Evolutionary conservation across 164 flowering plant species (phyloP), one percentile per base, ranked within the genome.

Genomic region (Umbilicus rupestris): DNA sequence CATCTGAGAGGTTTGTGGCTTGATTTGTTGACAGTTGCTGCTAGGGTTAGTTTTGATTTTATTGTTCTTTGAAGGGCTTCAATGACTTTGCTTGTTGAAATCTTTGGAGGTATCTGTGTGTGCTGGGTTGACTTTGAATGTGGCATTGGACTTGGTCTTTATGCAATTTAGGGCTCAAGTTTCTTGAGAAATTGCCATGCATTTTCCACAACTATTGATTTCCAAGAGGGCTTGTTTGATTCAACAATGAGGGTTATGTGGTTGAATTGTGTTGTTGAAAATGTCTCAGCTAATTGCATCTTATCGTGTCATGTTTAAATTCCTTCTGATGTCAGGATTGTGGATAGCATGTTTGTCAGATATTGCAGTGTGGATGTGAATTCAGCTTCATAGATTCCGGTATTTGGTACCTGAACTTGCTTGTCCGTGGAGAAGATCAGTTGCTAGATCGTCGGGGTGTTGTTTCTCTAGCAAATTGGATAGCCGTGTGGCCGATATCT

Each of bases 1-100:
- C 33, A 55, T 28, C 60, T 55, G 60, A 55, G 60, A 55, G 60
- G 60, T 55, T 55, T 55, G 60, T 55, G 31, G 60, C 29, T 55
- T 55, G 19, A 55, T 55, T 55, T 55, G 33, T 55, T 55, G 33
- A 14, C 33, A 55, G 28, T 55, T 55, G 17, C 19, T 55, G 8
- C 33, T 55, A 55, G 60, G 60, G 19, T 55, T 6, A 9, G 10
- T 9, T 41, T 41, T 41, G 44, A 41, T 41, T 41, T 41, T 41
- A 12, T n/a, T n/a, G 44, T 41, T 41, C 3, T 41, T 14, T 41
- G 44, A 41, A n/a, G n/a, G n/a, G n/a, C n/a, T 52, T 52, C 15
- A 52, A 28, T 55, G 19, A 55, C 17, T 12, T 55, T 41, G 44
- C 16, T 9, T 41, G 44, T 41, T 41, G 44, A 41, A 41, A 41